Evolutionary conservation across 768 basidiomycete species (phyloP).

Genomic region (Phlebiopsis gigantea): DNA sequence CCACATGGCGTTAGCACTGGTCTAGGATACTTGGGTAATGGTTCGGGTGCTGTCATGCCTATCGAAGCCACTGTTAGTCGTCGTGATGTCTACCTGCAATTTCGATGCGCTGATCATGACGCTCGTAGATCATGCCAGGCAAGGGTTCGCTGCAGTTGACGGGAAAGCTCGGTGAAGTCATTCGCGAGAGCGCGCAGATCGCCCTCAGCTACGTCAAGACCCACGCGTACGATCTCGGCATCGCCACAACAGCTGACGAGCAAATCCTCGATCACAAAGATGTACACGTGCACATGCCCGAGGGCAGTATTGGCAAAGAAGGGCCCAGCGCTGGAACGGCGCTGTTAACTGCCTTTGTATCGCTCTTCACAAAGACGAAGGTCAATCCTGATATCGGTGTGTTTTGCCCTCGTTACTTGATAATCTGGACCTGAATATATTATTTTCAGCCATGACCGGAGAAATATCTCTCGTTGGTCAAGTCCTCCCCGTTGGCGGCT

Average conservation of each 20-base stretch:
- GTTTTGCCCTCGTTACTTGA: background rate
- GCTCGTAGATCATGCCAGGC: conserved; percentile 89
- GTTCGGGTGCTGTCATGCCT: conserved; percentile 95
- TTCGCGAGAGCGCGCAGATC: conserved; percentile 94
- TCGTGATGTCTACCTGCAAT: no score
- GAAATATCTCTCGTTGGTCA: conserved; percentile 96
- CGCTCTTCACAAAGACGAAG: conserved; percentile 80
- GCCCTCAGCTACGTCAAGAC: conserved; percentile 90
- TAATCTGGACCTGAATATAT: background rate
- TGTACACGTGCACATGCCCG: conserved; percentile 96
- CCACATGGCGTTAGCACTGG: conserved; percentile 95
- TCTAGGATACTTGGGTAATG: conserved; percentile 93
- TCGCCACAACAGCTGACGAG: conserved; percentile 65
- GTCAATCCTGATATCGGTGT: conserved; percentile 85
- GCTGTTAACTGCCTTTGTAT: conserved; percentile 86
- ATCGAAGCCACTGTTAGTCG: conserved; percentile 88
- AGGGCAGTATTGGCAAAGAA: conserved; percentile 89
- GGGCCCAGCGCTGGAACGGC: conserved; percentile 97
- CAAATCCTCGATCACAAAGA: conserved; percentile 83
- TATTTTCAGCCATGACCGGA: conserved; percentile 83
- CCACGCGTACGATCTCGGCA: conserved; percentile 85
- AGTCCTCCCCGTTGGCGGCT: conserved; percentile 91
- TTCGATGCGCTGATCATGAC: background rate
- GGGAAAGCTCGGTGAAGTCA: conserved; percentile 97
- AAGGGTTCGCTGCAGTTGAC: conserved; percentile 90